Base-by-base conservation (phyloP, 2,329 filamentous ascomycete species). In the Cladosporium sphaerospermum region DNA sequence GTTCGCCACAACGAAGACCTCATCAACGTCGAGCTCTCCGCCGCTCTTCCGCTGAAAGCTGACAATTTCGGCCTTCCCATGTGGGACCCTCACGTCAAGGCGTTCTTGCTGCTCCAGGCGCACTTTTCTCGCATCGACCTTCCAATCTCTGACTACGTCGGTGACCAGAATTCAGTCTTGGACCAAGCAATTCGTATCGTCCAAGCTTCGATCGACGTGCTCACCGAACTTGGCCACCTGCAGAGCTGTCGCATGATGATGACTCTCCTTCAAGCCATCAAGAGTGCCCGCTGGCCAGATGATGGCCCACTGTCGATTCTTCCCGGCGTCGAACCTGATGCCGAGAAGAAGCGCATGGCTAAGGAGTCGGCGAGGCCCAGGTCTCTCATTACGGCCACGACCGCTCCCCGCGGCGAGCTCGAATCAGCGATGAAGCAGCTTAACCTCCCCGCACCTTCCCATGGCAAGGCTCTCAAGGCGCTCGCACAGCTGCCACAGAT, bases 41-140 rank as follows among this genome's bases (percentile, higher is more conserved):
- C 84, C 54, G 89, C 90, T 57, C 75, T 99, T 1, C 88, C 90
- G 0, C 82, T 93, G 49, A 72, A 77, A 31, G 80, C 78, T 4
- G 79, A 83, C 14, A 69, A 73, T 14, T 78, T 85, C 61, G 84
- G 83, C 9, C 74, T 96, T 39, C 92, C 92, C 1, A 88, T 99
- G 84, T 99, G 93, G 93, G 93, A 99, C 73, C 93, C 93, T 0
- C 93, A 99, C 67, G 89, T 97, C 66, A 99, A 99, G 70, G 84
- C 93, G 0, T 97, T 96, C 74, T 75, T 99, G 36, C 79, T 99
- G 1, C 79, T 99, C 0, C 95, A 99, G 71, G 90, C 93, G 0
- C 90, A 96, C 71, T 95, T 99, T 82, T 89, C 88, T 16, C 86
- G 92, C 54, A 86, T 97, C 60, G 84, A 92, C 52, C 82, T 99